These are phyloP conservation scores for Spinacia oleracea DNA, from an alignment of 179 eudicot species.

Conservation along the genomic window DNA sequence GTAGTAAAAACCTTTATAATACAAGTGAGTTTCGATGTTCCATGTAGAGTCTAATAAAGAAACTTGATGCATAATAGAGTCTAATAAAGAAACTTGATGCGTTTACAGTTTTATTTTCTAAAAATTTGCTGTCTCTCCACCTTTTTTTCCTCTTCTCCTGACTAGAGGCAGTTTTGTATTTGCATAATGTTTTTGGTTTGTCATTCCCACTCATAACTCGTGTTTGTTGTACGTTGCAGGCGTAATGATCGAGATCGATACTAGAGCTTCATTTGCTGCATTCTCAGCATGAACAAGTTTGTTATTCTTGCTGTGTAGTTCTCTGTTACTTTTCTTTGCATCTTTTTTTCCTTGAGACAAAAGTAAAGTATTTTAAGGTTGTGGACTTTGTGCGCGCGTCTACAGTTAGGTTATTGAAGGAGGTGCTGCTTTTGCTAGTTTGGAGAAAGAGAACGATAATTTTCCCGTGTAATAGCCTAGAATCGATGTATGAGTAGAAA, in stretches of 20 bases:
- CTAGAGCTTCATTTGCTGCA: constrained; percentile 20
- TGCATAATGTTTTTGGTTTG: not conserved
- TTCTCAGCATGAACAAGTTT: constrained; percentile 5
- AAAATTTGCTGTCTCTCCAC: not conserved
- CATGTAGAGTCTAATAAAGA: not conserved
- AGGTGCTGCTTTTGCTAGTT: not conserved
- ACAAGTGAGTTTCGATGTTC: too few relatives aligned
- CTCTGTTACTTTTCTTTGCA: not conserved
- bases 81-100: too few relatives aligned
- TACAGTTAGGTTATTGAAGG: constrained; percentile 8
- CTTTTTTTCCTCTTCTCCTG: not conserved
- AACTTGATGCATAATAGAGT: not conserved
- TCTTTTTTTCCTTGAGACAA: not conserved
- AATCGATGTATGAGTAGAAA: constrained; percentile 20
- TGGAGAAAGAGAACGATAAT: not conserved
- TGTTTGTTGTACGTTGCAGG: constrained; percentile 28
- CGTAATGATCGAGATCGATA: constrained; percentile 43
- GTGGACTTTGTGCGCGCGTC: not conserved
- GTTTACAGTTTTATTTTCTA: too few relatives aligned
- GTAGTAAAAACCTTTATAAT: too few relatives aligned
- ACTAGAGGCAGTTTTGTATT: not conserved
- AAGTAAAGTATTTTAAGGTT: constrained; percentile 8
- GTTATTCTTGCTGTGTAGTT: not conserved
- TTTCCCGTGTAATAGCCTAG: constrained; percentile 4
- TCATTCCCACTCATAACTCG: not conserved